phyloP scores from a whole-genome alignment of 2,329 filamentous ascomycete genomes.

The Falciphora oryzae region DNA sequence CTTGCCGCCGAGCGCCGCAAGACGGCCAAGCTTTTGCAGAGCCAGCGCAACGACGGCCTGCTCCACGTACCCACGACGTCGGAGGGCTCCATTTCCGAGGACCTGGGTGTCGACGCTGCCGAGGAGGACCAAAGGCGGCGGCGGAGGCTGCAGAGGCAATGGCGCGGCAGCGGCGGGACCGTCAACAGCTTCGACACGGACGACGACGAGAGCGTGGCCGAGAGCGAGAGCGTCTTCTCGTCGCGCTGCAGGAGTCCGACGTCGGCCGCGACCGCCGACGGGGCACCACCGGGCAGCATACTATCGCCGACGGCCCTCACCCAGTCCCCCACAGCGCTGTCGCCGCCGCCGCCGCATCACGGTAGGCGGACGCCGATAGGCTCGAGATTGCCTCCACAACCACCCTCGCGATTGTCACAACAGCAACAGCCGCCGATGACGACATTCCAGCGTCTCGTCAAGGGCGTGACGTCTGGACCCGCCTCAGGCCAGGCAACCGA shows the following conservation, averaged over 20 bases:
- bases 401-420: neutral
- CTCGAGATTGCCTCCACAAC: conserved; percentile 8
- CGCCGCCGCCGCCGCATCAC: conserved; percentile 12
- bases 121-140: conserved; percentile 43
- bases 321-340: conserved; percentile 12
- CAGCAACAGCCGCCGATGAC: conserved; percentile 30
- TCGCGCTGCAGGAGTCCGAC: conserved; percentile 50
- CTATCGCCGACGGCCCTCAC: conserved; percentile 7
- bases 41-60: conserved; percentile 26
- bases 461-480: conserved; percentile 32
- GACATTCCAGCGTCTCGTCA: conserved; percentile 43
- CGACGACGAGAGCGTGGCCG: conserved; percentile 35
- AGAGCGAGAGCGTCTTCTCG: conserved; percentile 54
- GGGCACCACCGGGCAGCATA: neutral
- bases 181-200: conserved; percentile 46
- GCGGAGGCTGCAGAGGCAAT: conserved; percentile 27
- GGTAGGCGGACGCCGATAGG: conserved; percentile 17
- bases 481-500: conserved; percentile 23
- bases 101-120: conserved; percentile 45
- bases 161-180: conserved; percentile 33
- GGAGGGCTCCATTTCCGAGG: conserved; percentile 39
- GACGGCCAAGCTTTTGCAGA: conserved; percentile 23
- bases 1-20: conserved; percentile 40
- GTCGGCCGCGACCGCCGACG: conserved; percentile 28
- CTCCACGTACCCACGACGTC: conserved; percentile 20